Evolutionary conservation across 371 early-diverging fungal genomes (phyloP).

Genomic region (Rhizopus arrhizus): DNA sequence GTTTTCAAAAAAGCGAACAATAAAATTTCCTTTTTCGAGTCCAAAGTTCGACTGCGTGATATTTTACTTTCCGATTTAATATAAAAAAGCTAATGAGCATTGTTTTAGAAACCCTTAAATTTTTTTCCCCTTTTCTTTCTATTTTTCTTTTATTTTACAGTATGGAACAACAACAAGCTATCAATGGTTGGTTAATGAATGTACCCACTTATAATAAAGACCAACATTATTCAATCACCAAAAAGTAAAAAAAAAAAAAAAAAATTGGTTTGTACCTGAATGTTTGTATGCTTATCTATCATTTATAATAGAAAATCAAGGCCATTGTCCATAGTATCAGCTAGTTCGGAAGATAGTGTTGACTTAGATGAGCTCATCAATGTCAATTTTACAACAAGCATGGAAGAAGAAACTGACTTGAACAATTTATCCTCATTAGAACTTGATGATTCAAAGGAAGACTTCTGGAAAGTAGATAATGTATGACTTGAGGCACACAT

Average conservation of each 20-base stretch:
- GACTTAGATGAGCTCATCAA: conserved; percentile 49
- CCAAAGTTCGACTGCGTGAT: background rate
- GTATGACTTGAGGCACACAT: conserved; percentile 17
- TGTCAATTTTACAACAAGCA: conserved; percentile 40
- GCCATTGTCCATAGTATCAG: conserved; percentile 41
- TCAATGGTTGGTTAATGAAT: conserved; percentile 30
- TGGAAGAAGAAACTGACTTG: conserved; percentile 50
- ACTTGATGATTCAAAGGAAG: conserved; percentile 50
- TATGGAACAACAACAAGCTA: conserved; percentile 7
- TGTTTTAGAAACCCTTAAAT: background rate
- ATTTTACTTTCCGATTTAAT: conserved; percentile 1
- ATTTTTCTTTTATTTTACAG: background rate
- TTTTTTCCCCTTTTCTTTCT: conserved; percentile 3
- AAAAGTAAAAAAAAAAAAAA: background rate
- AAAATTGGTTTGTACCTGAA: background rate
- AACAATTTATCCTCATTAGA: conserved; percentile 44
- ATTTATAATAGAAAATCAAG: conserved; percentile 22
- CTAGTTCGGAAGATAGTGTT: conserved; percentile 47
- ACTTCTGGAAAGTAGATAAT: conserved; percentile 50
- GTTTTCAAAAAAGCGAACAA: background rate
- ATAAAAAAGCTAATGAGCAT: background rate
- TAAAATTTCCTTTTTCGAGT: background rate
- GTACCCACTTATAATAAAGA: conserved; percentile 24
- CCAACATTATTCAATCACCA: background rate
- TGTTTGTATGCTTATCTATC: background rate